Conservation (phyloP, 768 basidiomycete species). For the Kwoniella heveanensis region DNA sequence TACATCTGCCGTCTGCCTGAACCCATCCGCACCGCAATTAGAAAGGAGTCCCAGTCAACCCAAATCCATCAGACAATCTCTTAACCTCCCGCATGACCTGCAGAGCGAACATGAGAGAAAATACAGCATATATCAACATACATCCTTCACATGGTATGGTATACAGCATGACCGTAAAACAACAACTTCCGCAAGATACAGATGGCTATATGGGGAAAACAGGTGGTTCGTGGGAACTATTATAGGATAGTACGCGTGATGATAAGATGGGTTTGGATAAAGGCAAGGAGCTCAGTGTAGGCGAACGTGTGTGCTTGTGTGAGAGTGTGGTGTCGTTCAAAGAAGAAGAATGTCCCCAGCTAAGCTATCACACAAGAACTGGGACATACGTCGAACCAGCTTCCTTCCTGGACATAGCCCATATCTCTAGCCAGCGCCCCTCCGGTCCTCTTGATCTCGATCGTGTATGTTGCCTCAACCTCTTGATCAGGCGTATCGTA, state of each 20-base stretch:
- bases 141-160: neutral
- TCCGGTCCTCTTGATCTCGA: slow-evolving; percentile 59
- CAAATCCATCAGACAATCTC: slow-evolving; percentile 4
- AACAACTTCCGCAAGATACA: too few species aligned
- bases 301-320: too few species aligned
- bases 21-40: neutral
- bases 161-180: neutral
- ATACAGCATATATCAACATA: neutral
- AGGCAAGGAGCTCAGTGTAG: too few species aligned
- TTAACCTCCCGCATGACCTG: slow-evolving; percentile 14
- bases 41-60: neutral
- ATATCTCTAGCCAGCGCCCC: slow-evolving; percentile 57
- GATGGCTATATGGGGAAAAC: too few species aligned
- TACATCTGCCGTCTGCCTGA: too few species aligned
- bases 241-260: neutral
- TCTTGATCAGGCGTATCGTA: slow-evolving; percentile 57
- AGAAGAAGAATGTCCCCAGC: neutral
- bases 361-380: slow-evolving; percentile 37
- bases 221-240: neutral
- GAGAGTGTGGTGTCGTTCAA: too few species aligned
- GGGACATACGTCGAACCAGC: slow-evolving; percentile 50
- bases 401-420: slow-evolving; percentile 30
- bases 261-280: too few species aligned
- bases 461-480: slow-evolving; percentile 55
- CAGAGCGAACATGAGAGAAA: neutral